A percentile compares a stretch with the other conserved stretches of the same genome.
Evolutionary conservation across 176 grass and related monocot species (phyloP).

Genomic region (Musa itinerans): DNA sequence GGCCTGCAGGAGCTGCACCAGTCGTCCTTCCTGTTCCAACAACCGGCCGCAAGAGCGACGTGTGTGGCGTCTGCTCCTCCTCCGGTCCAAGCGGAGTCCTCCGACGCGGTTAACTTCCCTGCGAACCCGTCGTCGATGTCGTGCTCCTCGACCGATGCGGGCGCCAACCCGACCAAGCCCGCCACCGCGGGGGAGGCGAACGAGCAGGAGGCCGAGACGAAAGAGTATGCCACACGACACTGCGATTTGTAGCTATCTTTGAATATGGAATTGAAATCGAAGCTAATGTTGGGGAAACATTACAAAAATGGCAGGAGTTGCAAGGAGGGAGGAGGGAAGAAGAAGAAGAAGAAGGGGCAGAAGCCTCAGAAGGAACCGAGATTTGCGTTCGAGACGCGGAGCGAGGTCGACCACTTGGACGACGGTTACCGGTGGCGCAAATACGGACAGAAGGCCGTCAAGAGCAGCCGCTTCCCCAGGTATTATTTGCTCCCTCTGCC

Average conservation of each 20-base stretch:
- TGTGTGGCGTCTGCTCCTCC: not conserved
- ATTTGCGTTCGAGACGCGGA: slow-evolving; percentile 17
- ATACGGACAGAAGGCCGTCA: slow-evolving; percentile 97
- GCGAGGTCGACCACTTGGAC: slow-evolving; percentile 92
- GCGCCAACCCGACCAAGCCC: not conserved
- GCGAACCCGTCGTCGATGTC: not conserved
- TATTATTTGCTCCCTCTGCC: not conserved
- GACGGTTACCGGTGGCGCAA: slow-evolving; percentile 97
- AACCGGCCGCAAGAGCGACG: not conserved
- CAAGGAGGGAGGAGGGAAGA: not conserved
- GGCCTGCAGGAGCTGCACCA: not conserved
- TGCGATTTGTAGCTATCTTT: no score
- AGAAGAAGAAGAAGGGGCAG: not conserved
- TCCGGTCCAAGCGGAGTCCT: no score
- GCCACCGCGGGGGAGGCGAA: not conserved
- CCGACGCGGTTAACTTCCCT: not conserved
- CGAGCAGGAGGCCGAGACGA: not conserved
- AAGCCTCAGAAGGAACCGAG: not conserved
- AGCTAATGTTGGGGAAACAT: no score
- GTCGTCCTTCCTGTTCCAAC: not conserved
- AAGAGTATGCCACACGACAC: no score
- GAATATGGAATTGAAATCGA: no score
- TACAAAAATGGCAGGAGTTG: not conserved
- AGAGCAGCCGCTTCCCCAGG: slow-evolving; percentile 66
- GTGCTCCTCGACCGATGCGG: not conserved